Evolutionary conservation across 2,329 filamentous ascomycete species (phyloP), one percentile per base, ranked within the genome.

Genomic region (Mycosphaerella sp.): DNA sequence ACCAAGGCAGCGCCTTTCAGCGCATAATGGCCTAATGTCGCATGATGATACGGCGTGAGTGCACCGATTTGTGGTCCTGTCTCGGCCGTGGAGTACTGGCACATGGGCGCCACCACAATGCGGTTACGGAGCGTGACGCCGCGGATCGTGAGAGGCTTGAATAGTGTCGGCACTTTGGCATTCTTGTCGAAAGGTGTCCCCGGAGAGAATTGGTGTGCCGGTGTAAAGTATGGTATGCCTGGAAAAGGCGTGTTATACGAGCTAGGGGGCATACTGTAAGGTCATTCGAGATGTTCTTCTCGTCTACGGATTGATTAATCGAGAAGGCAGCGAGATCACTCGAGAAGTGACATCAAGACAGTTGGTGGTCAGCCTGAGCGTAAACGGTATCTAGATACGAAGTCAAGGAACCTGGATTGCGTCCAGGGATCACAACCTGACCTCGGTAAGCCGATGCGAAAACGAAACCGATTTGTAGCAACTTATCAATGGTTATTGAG

Each of bases 1-100:
- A 85, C 75, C 11, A 95, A 75, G 1, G 81, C 85, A 0, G 87
- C 84, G 12, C 90, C 90, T 58, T 86, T 83, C 51, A 85, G 77
- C 14, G 87, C 80, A 61, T 89, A 90, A 58, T 88, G 84, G 53
- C 89, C 88, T 12, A 92, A 76, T 66, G 95, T 90, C 34, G 89
- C 83, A 50, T 95, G 75, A 68, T 95, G 89, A 79, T 84, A 95
- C 12, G 67, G 86, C 80, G 86, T 90, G 55, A 85, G 73, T 69
- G 91, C 85, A 42, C 91, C 83, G 4, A 67, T 71, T 31, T 66
- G 45, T 3, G 70, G 69, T 1, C 73, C 73, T 6, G 56, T 45
- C 64, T 84, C 78, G 26, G 83, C 68, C 17, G 82, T 79, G n/a
- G 77, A 81, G 72, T 86, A 86, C 67, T 86, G 83, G 68, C 84